These are phyloP conservation scores for Candida silvicultrix DNA, from an alignment of 805 yeast genomes.

Conservation along the genomic window DNA sequence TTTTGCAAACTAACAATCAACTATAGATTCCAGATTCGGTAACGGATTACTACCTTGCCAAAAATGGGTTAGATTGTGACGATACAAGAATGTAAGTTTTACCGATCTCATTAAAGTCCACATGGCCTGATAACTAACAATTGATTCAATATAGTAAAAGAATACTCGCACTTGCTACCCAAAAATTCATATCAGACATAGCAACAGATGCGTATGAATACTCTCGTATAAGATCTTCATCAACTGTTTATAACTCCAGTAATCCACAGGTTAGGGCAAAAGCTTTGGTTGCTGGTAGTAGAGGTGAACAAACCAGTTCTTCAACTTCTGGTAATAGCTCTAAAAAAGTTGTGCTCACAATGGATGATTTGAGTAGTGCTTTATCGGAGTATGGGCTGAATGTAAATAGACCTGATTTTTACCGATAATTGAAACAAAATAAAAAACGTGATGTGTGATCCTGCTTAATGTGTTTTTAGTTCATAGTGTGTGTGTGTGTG, in stretches of 20 bases:
- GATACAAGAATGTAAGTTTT: conserved; percentile 51
- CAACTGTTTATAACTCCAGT: conserved; percentile 77
- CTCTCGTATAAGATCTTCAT: conserved; percentile 83
- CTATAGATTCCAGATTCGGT: conserved; percentile 86
- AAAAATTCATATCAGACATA: conserved; percentile 87
- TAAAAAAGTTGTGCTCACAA: conserved; percentile 81
- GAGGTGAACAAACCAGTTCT: conserved; percentile 29
- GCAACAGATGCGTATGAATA: conserved; percentile 97
- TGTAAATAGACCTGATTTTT: conserved; percentile 87
- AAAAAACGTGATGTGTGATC: too few species aligned
- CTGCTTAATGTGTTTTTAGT: not conserved
- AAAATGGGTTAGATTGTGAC: conserved; percentile 77
- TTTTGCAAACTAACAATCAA: conserved; percentile 1
- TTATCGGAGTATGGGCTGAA: conserved; percentile 89
- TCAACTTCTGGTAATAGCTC: conserved; percentile 37
- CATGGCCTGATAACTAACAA: conserved; percentile 1
- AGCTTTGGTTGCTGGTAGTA: conserved; percentile 63
- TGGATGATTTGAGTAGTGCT: conserved; percentile 91
- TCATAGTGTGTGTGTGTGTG: too few species aligned
- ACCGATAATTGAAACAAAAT: conserved; percentile 51
- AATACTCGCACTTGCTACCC: conserved; percentile 88
- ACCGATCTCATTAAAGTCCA: conserved; percentile 1
- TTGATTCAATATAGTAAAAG: conserved; percentile 40
- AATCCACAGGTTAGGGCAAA: conserved; percentile 84
- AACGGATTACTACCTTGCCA: conserved; percentile 82